Conservation (phyloP, 805 yeast genomes). For the Saccharomycopsis javanensis region DNA sequence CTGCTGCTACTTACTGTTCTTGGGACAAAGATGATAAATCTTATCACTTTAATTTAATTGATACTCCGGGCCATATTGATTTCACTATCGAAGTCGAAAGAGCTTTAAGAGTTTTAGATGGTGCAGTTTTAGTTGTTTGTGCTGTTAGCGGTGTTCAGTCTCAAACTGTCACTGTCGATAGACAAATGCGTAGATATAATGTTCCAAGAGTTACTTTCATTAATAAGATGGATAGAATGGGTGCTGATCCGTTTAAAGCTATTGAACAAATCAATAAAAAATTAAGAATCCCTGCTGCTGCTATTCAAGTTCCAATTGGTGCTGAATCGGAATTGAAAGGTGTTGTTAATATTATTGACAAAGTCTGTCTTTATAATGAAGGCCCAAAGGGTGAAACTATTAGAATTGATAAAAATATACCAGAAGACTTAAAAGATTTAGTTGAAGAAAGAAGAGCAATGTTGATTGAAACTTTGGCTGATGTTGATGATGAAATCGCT, state of each 20-base stretch:
- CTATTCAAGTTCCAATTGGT: conserved; percentile 97
- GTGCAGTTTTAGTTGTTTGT: conserved; percentile 96
- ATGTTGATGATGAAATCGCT: conserved; percentile 96
- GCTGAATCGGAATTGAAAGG: conserved; percentile 79
- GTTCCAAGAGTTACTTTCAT: conserved; percentile 94
- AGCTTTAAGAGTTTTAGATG: conserved; percentile 95
- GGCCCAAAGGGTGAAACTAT: conserved; percentile 84
- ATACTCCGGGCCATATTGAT: conserved; percentile 98
- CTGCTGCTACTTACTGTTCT: conserved; percentile 97
- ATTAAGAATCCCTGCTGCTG: conserved; percentile 91
- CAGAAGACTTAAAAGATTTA: conserved; percentile 67
- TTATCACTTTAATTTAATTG: conserved; percentile 89
- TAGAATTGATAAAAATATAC: conserved; percentile 51
- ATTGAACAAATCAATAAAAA: conserved; percentile 84
- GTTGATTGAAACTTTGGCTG: conserved; percentile 90
- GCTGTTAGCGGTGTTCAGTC: conserved; percentile 98
- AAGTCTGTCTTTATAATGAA: conserved; percentile 80
- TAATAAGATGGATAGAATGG: conserved; percentile 99
- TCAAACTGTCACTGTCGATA: conserved; percentile 96
- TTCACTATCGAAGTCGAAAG: conserved; percentile 98
- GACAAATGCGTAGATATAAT: conserved; percentile 97
- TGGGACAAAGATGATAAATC: conserved; percentile 69
- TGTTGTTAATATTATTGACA: conserved; percentile 82
- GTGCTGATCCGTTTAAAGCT: conserved; percentile 93
- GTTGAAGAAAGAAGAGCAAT: conserved; percentile 84